phyloP scores from a whole-genome alignment of 2,329 filamentous ascomycete genomes.

The Chaetomium strumarium region DNA sequence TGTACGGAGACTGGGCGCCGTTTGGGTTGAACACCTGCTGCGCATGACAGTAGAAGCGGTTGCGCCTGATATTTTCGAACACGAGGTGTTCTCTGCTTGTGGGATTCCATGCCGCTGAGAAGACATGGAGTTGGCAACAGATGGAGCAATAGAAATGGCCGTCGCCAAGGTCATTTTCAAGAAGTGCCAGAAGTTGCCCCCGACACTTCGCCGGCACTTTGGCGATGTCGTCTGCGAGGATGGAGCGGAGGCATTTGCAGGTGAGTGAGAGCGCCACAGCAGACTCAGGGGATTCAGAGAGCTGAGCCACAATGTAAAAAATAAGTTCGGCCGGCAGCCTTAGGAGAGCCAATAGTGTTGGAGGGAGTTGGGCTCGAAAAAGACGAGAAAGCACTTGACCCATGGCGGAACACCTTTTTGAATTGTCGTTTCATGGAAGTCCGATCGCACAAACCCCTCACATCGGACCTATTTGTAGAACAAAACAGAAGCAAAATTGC shows the following conservation, averaged over 20 bases:
- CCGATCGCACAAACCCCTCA: no score
- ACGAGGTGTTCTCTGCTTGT: not conserved
- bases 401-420: no score
- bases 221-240: not conserved
- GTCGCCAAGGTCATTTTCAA: not conserved
- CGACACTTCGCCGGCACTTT: not conserved
- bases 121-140: not conserved
- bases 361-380: no score
- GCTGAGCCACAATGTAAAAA: not conserved
- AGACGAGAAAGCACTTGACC: no score
- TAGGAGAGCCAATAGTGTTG: no score
- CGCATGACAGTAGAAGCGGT: not conserved
- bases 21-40: not conserved
- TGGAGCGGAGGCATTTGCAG: not conserved
- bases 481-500: no score
- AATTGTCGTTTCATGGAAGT: no score
- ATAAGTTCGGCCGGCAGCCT: no score
- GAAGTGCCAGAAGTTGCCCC: not conserved
- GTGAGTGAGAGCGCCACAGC: not conserved
- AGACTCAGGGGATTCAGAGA: not conserved
- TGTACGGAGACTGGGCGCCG: not conserved
- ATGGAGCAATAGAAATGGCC: not conserved
- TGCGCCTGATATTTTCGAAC: not conserved
- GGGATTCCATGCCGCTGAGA: not conserved
- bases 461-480: no score